Evolutionary conservation across 208 protist genomes (phyloP).

Genomic region (Trypanosoma platydactyli): DNA sequence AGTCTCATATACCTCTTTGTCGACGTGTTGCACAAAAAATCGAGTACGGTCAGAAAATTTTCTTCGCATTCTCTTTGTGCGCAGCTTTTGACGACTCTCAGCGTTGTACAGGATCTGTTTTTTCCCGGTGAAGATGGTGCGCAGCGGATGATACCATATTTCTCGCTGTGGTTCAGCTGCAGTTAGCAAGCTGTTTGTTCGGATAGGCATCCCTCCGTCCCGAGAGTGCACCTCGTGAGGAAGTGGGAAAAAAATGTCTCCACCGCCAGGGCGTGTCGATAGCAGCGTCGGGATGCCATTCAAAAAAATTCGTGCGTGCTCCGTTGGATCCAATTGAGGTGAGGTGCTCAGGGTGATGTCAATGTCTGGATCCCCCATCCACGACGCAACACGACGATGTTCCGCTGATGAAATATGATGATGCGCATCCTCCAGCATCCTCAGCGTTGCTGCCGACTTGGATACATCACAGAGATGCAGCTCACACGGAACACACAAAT

Average conservation of each 20-base stretch:
- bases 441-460: constrained; percentile 34
- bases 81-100: not conserved
- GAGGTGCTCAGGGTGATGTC: constrained; percentile 56
- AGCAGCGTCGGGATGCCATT: constrained; percentile 81
- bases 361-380: constrained; percentile 75
- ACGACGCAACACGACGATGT: constrained; percentile 67
- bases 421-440: constrained; percentile 80
- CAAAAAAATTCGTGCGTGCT: constrained; percentile 69
- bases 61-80: not conserved
- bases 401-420: constrained; percentile 78
- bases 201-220: constrained; percentile 5
- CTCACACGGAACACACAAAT: constrained; percentile 85
- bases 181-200: constrained; percentile 4
- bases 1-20: constrained; percentile 15
- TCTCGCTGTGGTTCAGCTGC: constrained; percentile 9
- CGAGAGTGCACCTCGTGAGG: constrained; percentile 56
- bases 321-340: constrained; percentile 31
- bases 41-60: not conserved
- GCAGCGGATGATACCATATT: constrained; percentile 28
- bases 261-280: constrained; percentile 68
- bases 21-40: constrained; percentile 22
- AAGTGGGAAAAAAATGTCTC: constrained; percentile 85
- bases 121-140: constrained; percentile 14
- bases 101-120: constrained; percentile 23
- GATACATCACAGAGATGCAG: constrained; percentile 53